Evolutionary conservation across 2,329 filamentous ascomycete species (phyloP).

Genomic region (Epichloe sibirici): DNA sequence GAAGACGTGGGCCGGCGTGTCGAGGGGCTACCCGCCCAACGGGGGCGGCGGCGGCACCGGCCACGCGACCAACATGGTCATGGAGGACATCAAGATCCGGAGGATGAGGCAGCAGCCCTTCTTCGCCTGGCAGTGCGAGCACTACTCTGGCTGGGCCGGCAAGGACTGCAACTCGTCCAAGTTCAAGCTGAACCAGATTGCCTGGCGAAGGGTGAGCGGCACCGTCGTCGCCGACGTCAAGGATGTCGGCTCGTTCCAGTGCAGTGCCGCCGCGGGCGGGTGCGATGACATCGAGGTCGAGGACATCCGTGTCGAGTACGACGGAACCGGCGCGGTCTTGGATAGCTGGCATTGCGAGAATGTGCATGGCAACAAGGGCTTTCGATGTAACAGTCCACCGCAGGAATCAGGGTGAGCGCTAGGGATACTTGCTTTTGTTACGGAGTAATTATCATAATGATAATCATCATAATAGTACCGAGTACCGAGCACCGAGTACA

Average conservation of each 20-base stretch:
- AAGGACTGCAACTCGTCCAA: conserved; percentile 22
- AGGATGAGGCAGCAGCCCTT: conserved; percentile 18
- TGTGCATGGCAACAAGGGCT: conserved; percentile 13
- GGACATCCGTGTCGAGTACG: conserved; percentile 12
- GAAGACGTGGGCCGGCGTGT: conserved; percentile 46
- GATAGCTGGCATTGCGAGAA: conserved; percentile 18
- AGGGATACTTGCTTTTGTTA: too few species aligned
- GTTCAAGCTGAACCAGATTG: conserved; percentile 18
- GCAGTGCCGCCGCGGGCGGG: conserved; percentile 19
- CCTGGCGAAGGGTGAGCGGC: conserved; percentile 17
- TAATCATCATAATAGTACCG: too few species aligned
- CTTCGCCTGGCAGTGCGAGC: conserved; percentile 24
- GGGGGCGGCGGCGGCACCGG: conserved; percentile 45
- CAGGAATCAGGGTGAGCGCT: background rate
- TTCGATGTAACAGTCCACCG: conserved; percentile 11
- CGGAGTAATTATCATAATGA: too few species aligned
- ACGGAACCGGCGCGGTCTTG: conserved; percentile 8
- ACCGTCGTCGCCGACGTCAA: conserved; percentile 15
- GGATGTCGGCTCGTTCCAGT: conserved; percentile 18
- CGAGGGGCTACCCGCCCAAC: conserved; percentile 40
- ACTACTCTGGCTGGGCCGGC: conserved; percentile 21
- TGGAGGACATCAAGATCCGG: conserved; percentile 19
- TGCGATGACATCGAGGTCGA: conserved; percentile 18
- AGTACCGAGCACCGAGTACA: too few species aligned
- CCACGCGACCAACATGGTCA: conserved; percentile 18